Percentiles rank a stretch among this genome's conserved stretches.
These are phyloP conservation scores for Diaporthe batatas DNA, from an alignment of 2,329 filamentous ascomycete species.

Conservation along the genomic window DNA sequence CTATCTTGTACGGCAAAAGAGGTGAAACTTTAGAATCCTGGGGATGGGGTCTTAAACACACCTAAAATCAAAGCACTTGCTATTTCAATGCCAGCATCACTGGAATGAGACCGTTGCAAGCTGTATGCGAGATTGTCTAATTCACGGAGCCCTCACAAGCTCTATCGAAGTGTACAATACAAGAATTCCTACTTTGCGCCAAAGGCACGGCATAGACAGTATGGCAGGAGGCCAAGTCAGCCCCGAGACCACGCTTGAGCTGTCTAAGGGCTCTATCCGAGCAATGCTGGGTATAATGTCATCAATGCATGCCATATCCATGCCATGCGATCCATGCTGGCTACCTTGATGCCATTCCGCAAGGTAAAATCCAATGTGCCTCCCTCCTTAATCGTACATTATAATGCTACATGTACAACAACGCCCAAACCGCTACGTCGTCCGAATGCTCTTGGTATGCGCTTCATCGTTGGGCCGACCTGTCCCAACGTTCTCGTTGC, in stretches of 20 bases:
- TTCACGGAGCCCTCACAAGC: background rate
- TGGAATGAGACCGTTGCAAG: background rate
- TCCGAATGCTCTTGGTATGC: too few relatives aligned
- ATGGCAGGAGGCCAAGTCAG: background rate
- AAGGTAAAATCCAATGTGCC: background rate
- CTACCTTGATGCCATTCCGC: background rate
- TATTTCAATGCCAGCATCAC: background rate
- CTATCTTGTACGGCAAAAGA: too few relatives aligned
- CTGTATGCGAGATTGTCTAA: background rate
- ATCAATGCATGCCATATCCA: conserved; percentile 16
- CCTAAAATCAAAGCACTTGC: background rate
- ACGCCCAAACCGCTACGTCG: background rate
- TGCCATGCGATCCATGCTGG: conserved; percentile 19
- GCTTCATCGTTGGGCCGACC: background rate
- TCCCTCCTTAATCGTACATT: background rate
- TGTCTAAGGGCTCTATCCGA: conserved; percentile 18
- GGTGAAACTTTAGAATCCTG: background rate
- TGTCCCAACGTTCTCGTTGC: background rate
- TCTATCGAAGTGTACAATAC: background rate
- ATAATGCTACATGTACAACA: conserved; percentile 1
- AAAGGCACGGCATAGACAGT: background rate
- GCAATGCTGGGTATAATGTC: conserved; percentile 5
- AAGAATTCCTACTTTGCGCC: background rate
- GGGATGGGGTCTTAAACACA: too few relatives aligned
- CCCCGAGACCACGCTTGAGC: background rate